phyloP scores from a whole-genome alignment of 2,329 filamentous ascomycete species.

The Colletotrichum australisinense region DNA sequence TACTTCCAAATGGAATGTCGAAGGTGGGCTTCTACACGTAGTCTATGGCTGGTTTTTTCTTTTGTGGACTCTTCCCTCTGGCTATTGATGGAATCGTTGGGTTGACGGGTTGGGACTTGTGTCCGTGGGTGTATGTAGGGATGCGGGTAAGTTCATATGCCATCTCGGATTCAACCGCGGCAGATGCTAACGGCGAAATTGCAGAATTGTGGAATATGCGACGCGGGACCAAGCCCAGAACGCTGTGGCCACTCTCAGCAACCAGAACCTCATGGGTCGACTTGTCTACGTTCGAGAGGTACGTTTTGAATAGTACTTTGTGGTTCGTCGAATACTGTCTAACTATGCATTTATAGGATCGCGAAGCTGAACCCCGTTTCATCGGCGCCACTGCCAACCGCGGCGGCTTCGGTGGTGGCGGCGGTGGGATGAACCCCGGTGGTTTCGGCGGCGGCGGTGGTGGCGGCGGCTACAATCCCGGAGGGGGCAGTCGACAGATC shows the following conservation, averaged over 20 bases:
- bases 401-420: slow-evolving; percentile 70
- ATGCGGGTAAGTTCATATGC: slow-evolving; percentile 86
- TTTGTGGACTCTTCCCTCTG: slow-evolving; percentile 72
- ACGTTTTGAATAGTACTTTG: slow-evolving; percentile 44
- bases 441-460: slow-evolving; percentile 57
- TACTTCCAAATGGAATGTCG: slow-evolving; percentile 99
- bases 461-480: slow-evolving; percentile 59
- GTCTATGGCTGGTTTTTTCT: slow-evolving; percentile 84
- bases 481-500: slow-evolving; percentile 83
- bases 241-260: slow-evolving; percentile 97
- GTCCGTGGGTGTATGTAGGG: slow-evolving; percentile 94
- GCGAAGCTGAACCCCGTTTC: slow-evolving; percentile 97
- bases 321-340: background rate
- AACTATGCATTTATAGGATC: slow-evolving; percentile 73
- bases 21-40: slow-evolving; percentile 98
- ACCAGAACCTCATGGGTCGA: slow-evolving; percentile 98
- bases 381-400: slow-evolving; percentile 77
- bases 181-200: slow-evolving; percentile 44
- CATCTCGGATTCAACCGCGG: background rate
- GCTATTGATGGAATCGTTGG: slow-evolving; percentile 89
- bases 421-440: slow-evolving; percentile 67
- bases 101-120: slow-evolving; percentile 97
- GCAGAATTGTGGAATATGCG: slow-evolving; percentile 99
- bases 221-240: slow-evolving; percentile 99
- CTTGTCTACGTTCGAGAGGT: slow-evolving; percentile 99